A percentile compares a stretch with the other conserved stretches of the same genome.
phyloP scores from a whole-genome alignment of 2,329 filamentous ascomycete species.

The Phaeomoniella chlamydospora region DNA sequence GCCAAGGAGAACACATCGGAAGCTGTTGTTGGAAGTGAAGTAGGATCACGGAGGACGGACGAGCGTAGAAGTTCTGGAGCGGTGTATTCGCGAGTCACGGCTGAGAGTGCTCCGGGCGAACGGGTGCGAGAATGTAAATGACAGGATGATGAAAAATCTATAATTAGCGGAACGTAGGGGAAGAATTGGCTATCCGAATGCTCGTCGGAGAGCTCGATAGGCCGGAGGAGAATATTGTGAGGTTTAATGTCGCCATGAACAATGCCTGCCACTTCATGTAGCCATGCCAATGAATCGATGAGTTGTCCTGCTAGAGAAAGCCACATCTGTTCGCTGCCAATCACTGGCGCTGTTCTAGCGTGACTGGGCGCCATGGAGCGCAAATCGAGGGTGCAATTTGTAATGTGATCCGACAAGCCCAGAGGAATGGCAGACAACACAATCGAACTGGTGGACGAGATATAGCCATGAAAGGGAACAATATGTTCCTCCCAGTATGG shows the following conservation, averaged over 20 bases:
- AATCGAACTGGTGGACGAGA: slow-evolving; percentile 21
- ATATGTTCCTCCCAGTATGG: slow-evolving; percentile 19
- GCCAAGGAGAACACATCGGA: slow-evolving; percentile 32
- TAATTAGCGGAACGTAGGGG: slow-evolving; percentile 24
- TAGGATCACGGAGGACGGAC: slow-evolving; percentile 18
- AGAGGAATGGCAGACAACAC: slow-evolving; percentile 30
- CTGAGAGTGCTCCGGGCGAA: slow-evolving; percentile 17
- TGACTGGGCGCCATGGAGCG: slow-evolving; percentile 9
- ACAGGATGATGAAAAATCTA: slow-evolving; percentile 29
- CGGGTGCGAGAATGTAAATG: slow-evolving; percentile 6
- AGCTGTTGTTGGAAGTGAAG: slow-evolving; percentile 18
- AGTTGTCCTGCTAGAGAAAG: slow-evolving; percentile 23
- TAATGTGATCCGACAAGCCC: slow-evolving; percentile 25
- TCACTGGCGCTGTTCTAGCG: slow-evolving; percentile 30
- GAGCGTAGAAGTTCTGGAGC: slow-evolving; percentile 27
- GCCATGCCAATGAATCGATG: slow-evolving; percentile 25
- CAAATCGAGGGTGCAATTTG: slow-evolving; percentile 16
- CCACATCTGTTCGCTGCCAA: slow-evolving; percentile 22
- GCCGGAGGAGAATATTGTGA: slow-evolving; percentile 25
- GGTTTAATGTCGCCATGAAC: slow-evolving; percentile 35
- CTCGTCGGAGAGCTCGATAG: slow-evolving; percentile 1
- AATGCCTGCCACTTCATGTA: slow-evolving; percentile 23
- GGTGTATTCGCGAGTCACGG: slow-evolving; percentile 28
- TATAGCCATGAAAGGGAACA: slow-evolving; percentile 30
- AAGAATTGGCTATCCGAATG: slow-evolving; percentile 12